Base-by-base conservation (phyloP, 2,329 filamentous ascomycete species). In the Penicillium rolfsii region DNA sequence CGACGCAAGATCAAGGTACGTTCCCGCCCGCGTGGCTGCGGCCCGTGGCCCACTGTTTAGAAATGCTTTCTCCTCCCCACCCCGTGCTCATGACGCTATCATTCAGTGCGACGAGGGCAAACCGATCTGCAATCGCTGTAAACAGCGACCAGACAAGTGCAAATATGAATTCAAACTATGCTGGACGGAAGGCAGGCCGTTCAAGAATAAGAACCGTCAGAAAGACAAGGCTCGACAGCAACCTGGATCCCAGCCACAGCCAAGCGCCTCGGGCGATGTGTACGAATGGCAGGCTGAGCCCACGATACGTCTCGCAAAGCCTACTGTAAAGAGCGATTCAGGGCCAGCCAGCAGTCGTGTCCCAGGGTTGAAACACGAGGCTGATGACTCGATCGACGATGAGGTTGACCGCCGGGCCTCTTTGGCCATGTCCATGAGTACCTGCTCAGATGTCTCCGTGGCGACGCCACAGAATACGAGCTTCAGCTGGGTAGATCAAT, bases 91-190 rank as follows among this genome's bases (percentile, higher is more conserved):
- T 26, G 4, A 1, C 3, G 19, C 5, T 28, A 26, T n/a, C 16
- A 38, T 58, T 11, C 41, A 59, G 57, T 59, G 57, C 24, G 57
- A 59, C 19, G 57, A 59, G 33, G 41, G 38, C 8, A 59, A 59
- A 55, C 57, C 57, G 1, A 59, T 33, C n/a, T 59, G 57, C 22
- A 35, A 38, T 28, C 50, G 57, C 26, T 59, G 57, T 59, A 55
- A 59, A 55, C 41, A 54, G n/a, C 57, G 57, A 12, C 57, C 57
- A 4, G 57, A 59, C 6, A 59, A 59, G 33, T 59, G 57, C 52
- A 54, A 50, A 55, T 59, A 59, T 11, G 57, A 59, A 28, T 55
- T 59, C 43, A 59, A 59, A 38, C 57, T 59, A 30, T 59, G 50
- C 9, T 59, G 57, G 57, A 59, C 57, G 26, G 57, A 52, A 45